phyloP scores from a whole-genome alignment of 2,329 filamentous ascomycete genomes.

The Ilyonectria destructans region DNA sequence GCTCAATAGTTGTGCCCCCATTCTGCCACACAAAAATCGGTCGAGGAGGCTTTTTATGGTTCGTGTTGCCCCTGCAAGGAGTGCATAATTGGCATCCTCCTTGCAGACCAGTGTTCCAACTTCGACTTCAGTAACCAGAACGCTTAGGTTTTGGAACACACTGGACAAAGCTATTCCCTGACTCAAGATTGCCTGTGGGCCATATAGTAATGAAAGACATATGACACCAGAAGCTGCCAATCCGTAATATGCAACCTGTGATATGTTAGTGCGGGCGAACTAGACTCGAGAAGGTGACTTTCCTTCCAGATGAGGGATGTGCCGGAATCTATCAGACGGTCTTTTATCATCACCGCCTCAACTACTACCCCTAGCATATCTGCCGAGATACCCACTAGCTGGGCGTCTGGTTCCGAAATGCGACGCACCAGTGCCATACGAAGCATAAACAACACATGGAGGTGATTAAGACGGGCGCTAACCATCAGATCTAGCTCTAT shows the following conservation, averaged over 20 bases:
- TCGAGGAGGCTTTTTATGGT: slow-evolving; percentile 36
- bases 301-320: slow-evolving; percentile 36
- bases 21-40: slow-evolving; percentile 56
- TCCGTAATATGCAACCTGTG: slow-evolving; percentile 40
- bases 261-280: not conserved
- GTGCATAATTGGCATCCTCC: slow-evolving; percentile 43
- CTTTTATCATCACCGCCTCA: slow-evolving; percentile 30
- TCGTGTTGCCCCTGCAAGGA: slow-evolving; percentile 38
- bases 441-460: slow-evolving; percentile 33
- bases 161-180: slow-evolving; percentile 18
- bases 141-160: slow-evolving; percentile 37
- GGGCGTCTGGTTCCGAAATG: slow-evolving; percentile 24
- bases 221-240: slow-evolving; percentile 40
- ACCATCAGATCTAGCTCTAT: slow-evolving; percentile 31
- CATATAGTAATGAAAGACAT: slow-evolving; percentile 34
- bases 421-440: slow-evolving; percentile 2
- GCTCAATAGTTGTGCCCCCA: not conserved
- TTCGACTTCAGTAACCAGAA: slow-evolving; percentile 41
- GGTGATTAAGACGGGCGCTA: slow-evolving; percentile 30
- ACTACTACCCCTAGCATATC: slow-evolving; percentile 32
- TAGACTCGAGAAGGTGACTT: not conserved
- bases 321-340: slow-evolving; percentile 27
- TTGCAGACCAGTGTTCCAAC: slow-evolving; percentile 33
- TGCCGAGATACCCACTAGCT: slow-evolving; percentile 17
- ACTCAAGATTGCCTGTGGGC: slow-evolving; percentile 21